Percentiles rank a stretch among this genome's conserved stretches.
Conservation (phyloP, 2,329 filamentous ascomycete species). For the Colletotrichum incanum region DNA sequence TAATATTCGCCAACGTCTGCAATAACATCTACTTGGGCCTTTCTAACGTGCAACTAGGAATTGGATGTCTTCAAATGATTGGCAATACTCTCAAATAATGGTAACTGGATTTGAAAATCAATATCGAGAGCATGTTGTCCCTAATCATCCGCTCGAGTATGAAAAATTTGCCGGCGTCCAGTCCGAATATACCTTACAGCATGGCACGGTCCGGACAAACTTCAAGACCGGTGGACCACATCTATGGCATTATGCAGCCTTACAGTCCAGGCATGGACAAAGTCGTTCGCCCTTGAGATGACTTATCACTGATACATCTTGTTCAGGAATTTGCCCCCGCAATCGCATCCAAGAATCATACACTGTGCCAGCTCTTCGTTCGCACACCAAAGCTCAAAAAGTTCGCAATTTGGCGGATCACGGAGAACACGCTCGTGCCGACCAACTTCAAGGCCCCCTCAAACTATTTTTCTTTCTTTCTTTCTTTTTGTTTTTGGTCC, state of each 20-base stretch:
- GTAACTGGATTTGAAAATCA: neutral
- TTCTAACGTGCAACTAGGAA: neutral
- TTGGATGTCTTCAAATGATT: neutral
- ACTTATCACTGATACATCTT: neutral
- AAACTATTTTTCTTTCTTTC: neutral
- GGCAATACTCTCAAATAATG: neutral
- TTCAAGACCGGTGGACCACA: neutral
- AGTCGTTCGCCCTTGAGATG: neutral
- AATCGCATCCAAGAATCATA: neutral
- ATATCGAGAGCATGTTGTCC: neutral
- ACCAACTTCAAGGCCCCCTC: neutral
- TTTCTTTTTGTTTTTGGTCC: no score
- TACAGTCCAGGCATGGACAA: neutral
- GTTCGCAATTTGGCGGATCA: neutral
- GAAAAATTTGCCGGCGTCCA: neutral
- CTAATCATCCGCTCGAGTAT: neutral
- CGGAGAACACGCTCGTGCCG: neutral
- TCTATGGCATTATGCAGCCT: neutral
- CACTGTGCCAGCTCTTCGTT: neutral
- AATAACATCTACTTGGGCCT: neutral
- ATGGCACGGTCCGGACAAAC: neutral
- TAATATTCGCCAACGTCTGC: neutral
- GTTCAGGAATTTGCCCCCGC: neutral
- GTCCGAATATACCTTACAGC: neutral
- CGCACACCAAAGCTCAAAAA: neutral